These are phyloP conservation scores for Penicillium malachiteum DNA, from an alignment of 495 filamentous ascomycete species.

Conservation along the genomic window DNA sequence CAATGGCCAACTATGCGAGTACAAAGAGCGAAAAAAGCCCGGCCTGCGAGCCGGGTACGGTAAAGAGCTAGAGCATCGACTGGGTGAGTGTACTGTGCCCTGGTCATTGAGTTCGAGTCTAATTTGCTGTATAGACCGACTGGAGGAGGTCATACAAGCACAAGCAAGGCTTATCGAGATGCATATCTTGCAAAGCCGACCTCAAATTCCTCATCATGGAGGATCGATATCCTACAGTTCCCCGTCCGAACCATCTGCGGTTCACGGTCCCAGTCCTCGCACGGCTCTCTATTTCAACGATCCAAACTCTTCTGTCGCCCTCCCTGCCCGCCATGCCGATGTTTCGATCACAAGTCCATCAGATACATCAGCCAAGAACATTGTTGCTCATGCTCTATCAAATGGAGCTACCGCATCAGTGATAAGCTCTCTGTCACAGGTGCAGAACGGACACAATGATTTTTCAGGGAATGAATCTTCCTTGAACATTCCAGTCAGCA, in stretches of 20 bases:
- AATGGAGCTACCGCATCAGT: constrained; percentile 18
- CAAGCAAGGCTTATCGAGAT: constrained; percentile 50
- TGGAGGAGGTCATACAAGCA: constrained; percentile 48
- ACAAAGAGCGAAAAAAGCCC: constrained; percentile 83
- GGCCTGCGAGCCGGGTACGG: constrained; percentile 84
- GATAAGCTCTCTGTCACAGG: constrained; percentile 24
- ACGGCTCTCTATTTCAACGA: constrained; percentile 40
- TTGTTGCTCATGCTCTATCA: constrained; percentile 24
- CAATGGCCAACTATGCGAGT: constrained; percentile 75
- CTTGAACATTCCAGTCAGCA: constrained; percentile 40
- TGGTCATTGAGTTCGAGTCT: background rate
- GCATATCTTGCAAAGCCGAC: constrained; percentile 44
- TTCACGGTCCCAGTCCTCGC: constrained; percentile 37
- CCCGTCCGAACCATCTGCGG: constrained; percentile 43
- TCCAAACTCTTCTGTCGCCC: constrained; percentile 23
- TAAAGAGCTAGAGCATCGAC: constrained; percentile 78
- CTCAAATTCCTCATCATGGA: constrained; percentile 21
- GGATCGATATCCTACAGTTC: constrained; percentile 40
- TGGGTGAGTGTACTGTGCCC: constrained; percentile 38
- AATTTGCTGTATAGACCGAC: constrained; percentile 34
- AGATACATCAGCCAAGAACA: constrained; percentile 34
- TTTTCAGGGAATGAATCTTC: constrained; percentile 48
- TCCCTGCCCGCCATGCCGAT: constrained; percentile 32
- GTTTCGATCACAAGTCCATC: constrained; percentile 37
- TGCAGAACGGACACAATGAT: constrained; percentile 25